phyloP scores from a whole-genome alignment of 1,139 yeast species.

The Hyphopichia fennica region DNA sequence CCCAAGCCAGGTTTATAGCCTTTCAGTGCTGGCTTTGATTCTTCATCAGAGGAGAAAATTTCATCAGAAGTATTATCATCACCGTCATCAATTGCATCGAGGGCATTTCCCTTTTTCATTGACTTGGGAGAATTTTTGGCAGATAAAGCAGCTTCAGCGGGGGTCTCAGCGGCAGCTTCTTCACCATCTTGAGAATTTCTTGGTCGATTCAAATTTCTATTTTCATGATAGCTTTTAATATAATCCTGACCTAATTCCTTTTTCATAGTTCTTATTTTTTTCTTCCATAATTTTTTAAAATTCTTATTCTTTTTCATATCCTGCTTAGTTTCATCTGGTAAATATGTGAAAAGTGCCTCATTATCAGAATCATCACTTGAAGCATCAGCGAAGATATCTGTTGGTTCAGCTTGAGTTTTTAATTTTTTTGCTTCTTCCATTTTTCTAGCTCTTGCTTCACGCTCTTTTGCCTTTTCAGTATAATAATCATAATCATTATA shows the following conservation, averaged over 20 bases:
- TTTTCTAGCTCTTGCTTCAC: constrained; percentile 4
- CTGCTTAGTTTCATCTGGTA: constrained; percentile 8
- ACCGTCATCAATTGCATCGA: constrained; percentile 6
- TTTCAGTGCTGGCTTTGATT: constrained; percentile 6
- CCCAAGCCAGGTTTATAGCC: constrained; percentile 10
- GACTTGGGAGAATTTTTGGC: not conserved
- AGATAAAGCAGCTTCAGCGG: too few relatives aligned
- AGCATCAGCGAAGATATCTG: constrained; percentile 3
- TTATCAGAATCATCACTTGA: constrained; percentile 7
- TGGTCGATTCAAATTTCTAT: not conserved
- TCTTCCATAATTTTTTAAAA: constrained; percentile 25
- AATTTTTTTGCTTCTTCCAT: not conserved
- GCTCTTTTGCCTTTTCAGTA: constrained; percentile 17
- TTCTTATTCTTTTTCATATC: constrained; percentile 24
- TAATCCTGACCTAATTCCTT: constrained; percentile 35
- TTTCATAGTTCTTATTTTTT: constrained; percentile 25
- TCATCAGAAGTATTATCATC: constrained; percentile 1
- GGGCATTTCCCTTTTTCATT: not conserved
- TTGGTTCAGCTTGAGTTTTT: constrained; percentile 5
- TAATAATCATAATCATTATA: constrained; percentile 41
- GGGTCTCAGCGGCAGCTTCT: constrained; percentile 2
- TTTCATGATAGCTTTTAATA: constrained; percentile 17
- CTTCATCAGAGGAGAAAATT: constrained; percentile 6
- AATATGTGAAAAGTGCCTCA: constrained; percentile 5
- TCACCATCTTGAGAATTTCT: constrained; percentile 5